These are phyloP conservation scores for Fusarium keratoplasticum DNA, from an alignment of 2,329 filamentous ascomycete genomes.

Conservation along the genomic window DNA sequence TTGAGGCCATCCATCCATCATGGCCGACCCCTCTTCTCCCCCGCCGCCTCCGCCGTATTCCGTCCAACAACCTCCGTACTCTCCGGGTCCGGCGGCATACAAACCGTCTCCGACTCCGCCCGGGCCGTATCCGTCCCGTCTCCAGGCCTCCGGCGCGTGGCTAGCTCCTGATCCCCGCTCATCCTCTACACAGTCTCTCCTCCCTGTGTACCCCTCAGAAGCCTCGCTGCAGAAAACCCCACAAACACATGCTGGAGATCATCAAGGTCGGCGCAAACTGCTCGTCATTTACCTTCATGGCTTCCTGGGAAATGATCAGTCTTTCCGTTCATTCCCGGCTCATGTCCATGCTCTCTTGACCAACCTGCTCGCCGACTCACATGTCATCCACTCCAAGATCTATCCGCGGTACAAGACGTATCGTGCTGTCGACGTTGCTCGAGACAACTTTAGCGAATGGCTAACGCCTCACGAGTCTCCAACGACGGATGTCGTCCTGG, in stretches of 20 bases:
- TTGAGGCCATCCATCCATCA: constrained; percentile 13
- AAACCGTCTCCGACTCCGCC: constrained; percentile 10
- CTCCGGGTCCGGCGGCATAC: constrained; percentile 12
- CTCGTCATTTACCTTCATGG: constrained; percentile 89
- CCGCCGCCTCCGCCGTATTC: constrained; percentile 28
- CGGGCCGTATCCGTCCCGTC: not conserved
- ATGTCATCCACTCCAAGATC: constrained; percentile 87
- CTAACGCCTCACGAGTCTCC: constrained; percentile 79
- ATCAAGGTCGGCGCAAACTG: constrained; percentile 63
- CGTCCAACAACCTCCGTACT: constrained; percentile 23
- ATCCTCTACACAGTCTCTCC: constrained; percentile 61
- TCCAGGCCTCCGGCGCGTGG: constrained; percentile 22
- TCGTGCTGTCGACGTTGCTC: constrained; percentile 76
- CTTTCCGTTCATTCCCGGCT: constrained; percentile 87
- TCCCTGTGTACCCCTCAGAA: constrained; percentile 38
- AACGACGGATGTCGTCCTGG: constrained; percentile 81
- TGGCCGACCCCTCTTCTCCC: constrained; percentile 12
- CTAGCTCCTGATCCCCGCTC: constrained; percentile 57
- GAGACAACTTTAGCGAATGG: constrained; percentile 88
- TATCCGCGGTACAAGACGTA: constrained; percentile 85
- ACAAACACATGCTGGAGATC: constrained; percentile 9
- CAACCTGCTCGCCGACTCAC: constrained; percentile 74
- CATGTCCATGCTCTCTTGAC: constrained; percentile 84
- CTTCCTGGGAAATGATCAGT: constrained; percentile 89
- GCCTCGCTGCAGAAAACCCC: constrained; percentile 10